These are phyloP conservation scores for Neopestalotiopsis rosae DNA, from an alignment of 2,329 filamentous ascomycete genomes.

Conservation along the genomic window DNA sequence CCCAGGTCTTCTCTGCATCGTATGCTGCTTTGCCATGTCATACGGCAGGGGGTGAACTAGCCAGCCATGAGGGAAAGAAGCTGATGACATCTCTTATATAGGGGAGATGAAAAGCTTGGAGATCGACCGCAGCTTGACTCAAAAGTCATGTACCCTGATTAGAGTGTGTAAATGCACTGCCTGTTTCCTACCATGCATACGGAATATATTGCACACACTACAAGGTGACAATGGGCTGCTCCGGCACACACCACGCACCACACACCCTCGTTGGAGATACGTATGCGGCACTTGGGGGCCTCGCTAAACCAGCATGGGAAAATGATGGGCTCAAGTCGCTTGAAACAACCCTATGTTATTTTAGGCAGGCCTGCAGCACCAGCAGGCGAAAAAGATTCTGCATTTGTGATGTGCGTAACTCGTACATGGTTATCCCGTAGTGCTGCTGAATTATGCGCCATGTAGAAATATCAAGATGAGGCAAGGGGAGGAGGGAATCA, in stretches of 20 bases:
- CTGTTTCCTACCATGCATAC: background rate
- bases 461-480: too few relatives aligned
- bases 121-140: background rate
- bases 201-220: background rate
- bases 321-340: constrained; percentile 15
- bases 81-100: background rate
- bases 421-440: too few relatives aligned
- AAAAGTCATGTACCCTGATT: background rate
- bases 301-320: constrained; percentile 22
- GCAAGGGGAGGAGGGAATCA: too few relatives aligned
- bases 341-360: constrained; percentile 29
- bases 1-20: background rate
- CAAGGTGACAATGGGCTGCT: background rate
- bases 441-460: too few relatives aligned
- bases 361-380: constrained; percentile 26
- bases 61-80: background rate
- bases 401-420: constrained; percentile 2
- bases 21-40: too few relatives aligned
- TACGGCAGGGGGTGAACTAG: background rate
- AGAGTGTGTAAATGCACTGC: background rate
- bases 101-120: background rate
- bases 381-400: constrained; percentile 17
- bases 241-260: too few relatives aligned
- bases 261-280: background rate
- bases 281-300: constrained; percentile 9